phyloP scores from a whole-genome alignment of 2,329 filamentous ascomycete species.

The Cladosporium sp. region DNA sequence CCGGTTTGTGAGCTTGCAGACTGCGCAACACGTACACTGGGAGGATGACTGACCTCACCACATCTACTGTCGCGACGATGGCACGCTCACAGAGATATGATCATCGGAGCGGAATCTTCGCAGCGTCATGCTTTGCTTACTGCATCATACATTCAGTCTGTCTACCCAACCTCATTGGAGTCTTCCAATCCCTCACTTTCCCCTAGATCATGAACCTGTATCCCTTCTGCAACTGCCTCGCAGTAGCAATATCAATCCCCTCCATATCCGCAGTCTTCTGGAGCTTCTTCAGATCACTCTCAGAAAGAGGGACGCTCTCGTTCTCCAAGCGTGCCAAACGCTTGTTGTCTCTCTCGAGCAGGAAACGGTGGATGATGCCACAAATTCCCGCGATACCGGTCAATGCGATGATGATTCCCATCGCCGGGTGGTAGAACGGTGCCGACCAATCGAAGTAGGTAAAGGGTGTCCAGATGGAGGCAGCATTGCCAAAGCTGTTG shows the following conservation, averaged over 20 bases:
- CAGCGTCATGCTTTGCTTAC: too few relatives aligned
- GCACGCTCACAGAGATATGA: too few relatives aligned
- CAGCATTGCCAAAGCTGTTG: conserved; percentile 37
- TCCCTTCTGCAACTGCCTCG: conserved; percentile 50
- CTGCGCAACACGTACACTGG: too few relatives aligned
- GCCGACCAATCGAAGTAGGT: conserved; percentile 30
- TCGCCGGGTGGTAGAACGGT: conserved; percentile 29
- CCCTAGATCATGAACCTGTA: conserved; percentile 47
- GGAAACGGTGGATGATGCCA: conserved; percentile 26
- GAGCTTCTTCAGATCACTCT: conserved; percentile 45
- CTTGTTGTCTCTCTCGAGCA: conserved; percentile 44
- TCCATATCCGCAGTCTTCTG: conserved; percentile 50
- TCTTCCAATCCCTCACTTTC: too few relatives aligned
- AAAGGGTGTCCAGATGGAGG: conserved; percentile 42
- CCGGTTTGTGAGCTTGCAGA: too few relatives aligned
- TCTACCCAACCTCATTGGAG: too few relatives aligned
- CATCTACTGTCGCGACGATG: too few relatives aligned
- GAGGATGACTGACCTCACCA: too few relatives aligned
- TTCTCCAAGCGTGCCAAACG: conserved; percentile 49
- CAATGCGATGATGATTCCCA: conserved; percentile 32
- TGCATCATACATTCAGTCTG: too few relatives aligned
- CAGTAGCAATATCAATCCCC: conserved; percentile 47
- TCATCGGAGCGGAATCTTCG: too few relatives aligned
- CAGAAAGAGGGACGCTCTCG: conserved; percentile 41
- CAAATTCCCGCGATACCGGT: conserved; percentile 24